Percentiles rank a stretch among this genome's conserved stretches.
Evolutionary conservation across 805 yeast species (phyloP).

Genomic region (Wickerhamomyces rabaulensis): DNA sequence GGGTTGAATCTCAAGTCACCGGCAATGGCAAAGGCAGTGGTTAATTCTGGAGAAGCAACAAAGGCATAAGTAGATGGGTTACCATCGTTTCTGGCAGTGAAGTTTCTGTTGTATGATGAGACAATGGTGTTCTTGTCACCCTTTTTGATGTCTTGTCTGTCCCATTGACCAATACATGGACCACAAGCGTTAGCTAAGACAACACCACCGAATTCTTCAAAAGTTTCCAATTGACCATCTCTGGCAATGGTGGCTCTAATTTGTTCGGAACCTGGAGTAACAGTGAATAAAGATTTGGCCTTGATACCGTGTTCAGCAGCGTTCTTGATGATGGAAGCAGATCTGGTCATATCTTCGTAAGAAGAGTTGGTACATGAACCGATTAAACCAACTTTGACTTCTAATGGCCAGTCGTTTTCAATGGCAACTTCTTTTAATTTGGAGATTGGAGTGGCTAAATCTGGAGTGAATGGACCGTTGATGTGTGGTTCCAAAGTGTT

Average conservation of each 20-base stretch:
- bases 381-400: slow-evolving; percentile 89
- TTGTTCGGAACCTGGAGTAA: slow-evolving; percentile 98
- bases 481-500: slow-evolving; percentile 89
- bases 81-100: slow-evolving; percentile 97
- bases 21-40: slow-evolving; percentile 91
- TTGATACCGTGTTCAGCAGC: slow-evolving; percentile 89
- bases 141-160: slow-evolving; percentile 86
- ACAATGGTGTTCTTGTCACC: slow-evolving; percentile 96
- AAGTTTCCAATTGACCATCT: slow-evolving; percentile 87
- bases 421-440: slow-evolving; percentile 78
- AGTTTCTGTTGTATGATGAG: slow-evolving; percentile 96
- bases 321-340: slow-evolving; percentile 86
- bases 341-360: slow-evolving; percentile 96
- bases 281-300: slow-evolving; percentile 87
- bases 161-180: slow-evolving; percentile 99
- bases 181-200: slow-evolving; percentile 98
- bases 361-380: slow-evolving; percentile 99
- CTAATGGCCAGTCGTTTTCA: slow-evolving; percentile 87
- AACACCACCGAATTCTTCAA: slow-evolving; percentile 87
- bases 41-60: slow-evolving; percentile 95
- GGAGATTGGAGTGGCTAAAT: slow-evolving; percentile 92
- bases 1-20: slow-evolving; percentile 98
- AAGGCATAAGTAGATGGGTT: slow-evolving; percentile 97
- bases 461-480: slow-evolving; percentile 98
- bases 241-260: slow-evolving; percentile 97